Evolutionary conservation across 73 alveolate genomes (phyloP).

Genomic region (Stentor coeruleus): DNA sequence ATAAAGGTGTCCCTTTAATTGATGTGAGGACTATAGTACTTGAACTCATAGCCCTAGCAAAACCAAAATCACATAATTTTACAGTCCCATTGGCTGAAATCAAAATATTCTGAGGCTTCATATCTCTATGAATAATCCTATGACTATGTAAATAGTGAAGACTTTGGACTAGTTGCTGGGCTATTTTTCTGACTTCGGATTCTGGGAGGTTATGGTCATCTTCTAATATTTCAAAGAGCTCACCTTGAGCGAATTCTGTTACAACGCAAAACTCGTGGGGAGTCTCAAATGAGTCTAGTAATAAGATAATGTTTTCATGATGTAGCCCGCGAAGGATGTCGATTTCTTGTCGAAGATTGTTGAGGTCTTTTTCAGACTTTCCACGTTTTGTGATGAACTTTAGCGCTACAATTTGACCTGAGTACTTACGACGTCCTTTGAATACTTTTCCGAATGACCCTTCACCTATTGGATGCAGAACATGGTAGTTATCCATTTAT

Average conservation of each 20-base stretch:
- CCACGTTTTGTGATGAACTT: conserved; percentile 98
- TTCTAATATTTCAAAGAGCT: conserved; percentile 97
- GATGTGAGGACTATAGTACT: conserved; percentile 96
- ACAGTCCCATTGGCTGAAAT: conserved; percentile 98
- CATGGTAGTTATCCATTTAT: conserved; percentile 90
- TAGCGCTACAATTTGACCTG: conserved; percentile 98
- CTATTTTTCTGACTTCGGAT: conserved; percentile 95
- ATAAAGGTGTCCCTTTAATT: conserved; percentile 99
- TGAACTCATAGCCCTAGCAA: conserved; percentile 98
- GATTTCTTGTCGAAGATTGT: conserved; percentile 96
- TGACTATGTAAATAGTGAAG: conserved; percentile 74
- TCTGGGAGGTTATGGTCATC: conserved; percentile 99
- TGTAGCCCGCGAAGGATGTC: conserved; percentile 89
- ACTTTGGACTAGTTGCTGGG: conserved; percentile 95
- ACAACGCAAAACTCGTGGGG: conserved; percentile 93
- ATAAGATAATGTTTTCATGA: conserved; percentile 97
- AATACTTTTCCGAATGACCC: conserved; percentile 99
- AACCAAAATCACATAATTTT: conserved; percentile 99
- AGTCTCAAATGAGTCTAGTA: conserved; percentile 98
- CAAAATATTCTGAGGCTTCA: conserved; percentile 99
- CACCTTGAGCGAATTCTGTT: conserved; percentile 93
- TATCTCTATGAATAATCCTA: conserved; percentile 98
- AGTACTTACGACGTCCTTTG: conserved; percentile 96
- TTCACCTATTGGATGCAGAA: conserved; percentile 95
- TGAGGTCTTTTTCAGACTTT: conserved; percentile 97